These are phyloP conservation scores for Floccularia luteovirens DNA, from an alignment of 768 basidiomycete species.

Conservation along the genomic window DNA sequence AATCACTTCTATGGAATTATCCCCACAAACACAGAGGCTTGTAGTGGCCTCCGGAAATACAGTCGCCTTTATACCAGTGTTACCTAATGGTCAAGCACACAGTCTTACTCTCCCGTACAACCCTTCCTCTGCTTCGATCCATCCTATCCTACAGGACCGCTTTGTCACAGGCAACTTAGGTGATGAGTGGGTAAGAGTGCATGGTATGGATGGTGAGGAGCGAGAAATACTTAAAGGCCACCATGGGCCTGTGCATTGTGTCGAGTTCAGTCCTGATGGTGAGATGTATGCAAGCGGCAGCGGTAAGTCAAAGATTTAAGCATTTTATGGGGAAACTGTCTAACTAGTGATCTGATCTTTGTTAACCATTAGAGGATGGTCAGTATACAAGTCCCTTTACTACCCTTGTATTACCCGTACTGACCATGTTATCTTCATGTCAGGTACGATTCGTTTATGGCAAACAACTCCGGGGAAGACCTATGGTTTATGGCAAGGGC, in stretches of 20 bases:
- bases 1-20: conserved; percentile 93
- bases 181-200: conserved; percentile 96
- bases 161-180: conserved; percentile 87
- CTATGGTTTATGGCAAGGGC: conserved; percentile 87
- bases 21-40: conserved; percentile 69
- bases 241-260: conserved; percentile 94
- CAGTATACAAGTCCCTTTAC: conserved; percentile 13
- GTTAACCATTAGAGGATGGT: conserved; percentile 61
- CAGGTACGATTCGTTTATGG: conserved; percentile 94
- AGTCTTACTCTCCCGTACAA: conserved; percentile 76
- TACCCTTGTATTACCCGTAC: conserved; percentile 1
- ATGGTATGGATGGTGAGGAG: conserved; percentile 87
- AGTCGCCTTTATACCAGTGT: conserved; percentile 83
- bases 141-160: conserved; percentile 80
- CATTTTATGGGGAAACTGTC: conserved; percentile 6
- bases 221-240: conserved; percentile 91
- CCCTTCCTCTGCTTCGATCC: conserved; percentile 92
- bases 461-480: conserved; percentile 92
- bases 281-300: conserved; percentile 97
- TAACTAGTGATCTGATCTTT: conserved; percentile 8
- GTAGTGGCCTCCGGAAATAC: conserved; percentile 90
- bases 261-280: conserved; percentile 92
- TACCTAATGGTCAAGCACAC: conserved; percentile 63
- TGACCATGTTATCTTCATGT: conserved; percentile 3
- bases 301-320: conserved; percentile 45